These are phyloP conservation scores for Coemansia sp. DNA, from an alignment of 192 early-diverging fungal genomes.

Conservation along the genomic window DNA sequence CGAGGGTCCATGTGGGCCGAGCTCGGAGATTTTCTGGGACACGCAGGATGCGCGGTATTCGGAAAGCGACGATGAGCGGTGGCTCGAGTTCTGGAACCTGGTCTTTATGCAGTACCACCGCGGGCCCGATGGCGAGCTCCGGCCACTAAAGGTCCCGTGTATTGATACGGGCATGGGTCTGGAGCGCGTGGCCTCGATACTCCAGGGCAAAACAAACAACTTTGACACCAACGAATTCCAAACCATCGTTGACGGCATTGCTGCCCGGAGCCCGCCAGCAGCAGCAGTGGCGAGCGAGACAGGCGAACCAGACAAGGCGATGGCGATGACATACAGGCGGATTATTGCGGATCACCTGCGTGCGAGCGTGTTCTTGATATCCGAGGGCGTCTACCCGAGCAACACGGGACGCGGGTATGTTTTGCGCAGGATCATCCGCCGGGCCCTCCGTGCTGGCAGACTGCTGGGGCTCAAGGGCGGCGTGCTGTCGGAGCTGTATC, in stretches of 20 bases:
- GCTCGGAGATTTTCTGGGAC: constrained; percentile 97
- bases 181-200: constrained; percentile 88
- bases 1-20: constrained; percentile 95
- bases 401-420: constrained; percentile 99
- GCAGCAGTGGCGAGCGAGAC: constrained; percentile 59
- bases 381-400: constrained; percentile 90
- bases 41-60: constrained; percentile 85
- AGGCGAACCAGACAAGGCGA: constrained; percentile 78
- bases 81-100: constrained; percentile 98
- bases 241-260: constrained; percentile 72
- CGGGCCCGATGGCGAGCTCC: constrained; percentile 75
- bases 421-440: constrained; percentile 88
- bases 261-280: no score
- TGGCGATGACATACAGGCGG: constrained; percentile 86
- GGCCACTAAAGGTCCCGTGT: constrained; percentile 83
- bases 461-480: constrained; percentile 78
- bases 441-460: constrained; percentile 86
- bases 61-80: constrained; percentile 83
- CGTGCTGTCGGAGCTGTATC: constrained; percentile 89
- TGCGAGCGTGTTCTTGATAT: constrained; percentile 90
- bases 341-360: constrained; percentile 98
- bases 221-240: constrained; percentile 95
- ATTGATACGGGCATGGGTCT: constrained; percentile 98
- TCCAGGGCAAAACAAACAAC: constrained; percentile 92
- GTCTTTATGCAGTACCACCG: constrained; percentile 99